Conservation (phyloP, 495 filamentous ascomycete species). For the Penicillium egyptiacum region DNA sequence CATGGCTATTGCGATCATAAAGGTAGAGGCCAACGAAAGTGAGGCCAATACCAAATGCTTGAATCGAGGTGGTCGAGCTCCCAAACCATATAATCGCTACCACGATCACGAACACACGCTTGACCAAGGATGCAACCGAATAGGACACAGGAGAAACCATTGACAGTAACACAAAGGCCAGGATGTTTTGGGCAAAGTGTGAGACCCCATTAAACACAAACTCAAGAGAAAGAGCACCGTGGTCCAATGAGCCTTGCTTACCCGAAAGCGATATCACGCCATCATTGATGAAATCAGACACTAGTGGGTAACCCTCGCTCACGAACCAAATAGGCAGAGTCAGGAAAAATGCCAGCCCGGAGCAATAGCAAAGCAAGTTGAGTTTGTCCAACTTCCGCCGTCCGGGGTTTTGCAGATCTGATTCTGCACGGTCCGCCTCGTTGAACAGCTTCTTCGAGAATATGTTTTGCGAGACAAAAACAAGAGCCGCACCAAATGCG, state of each 20-base stretch:
- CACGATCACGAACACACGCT: constrained; percentile 94
- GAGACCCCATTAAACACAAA: constrained; percentile 97
- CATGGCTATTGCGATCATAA: constrained; percentile 89
- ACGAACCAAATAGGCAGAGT: constrained; percentile 95
- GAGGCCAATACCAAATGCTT: constrained; percentile 80
- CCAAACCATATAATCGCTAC: constrained; percentile 97
- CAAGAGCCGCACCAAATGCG: constrained; percentile 80
- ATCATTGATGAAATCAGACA: constrained; percentile 46
- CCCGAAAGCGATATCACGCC: constrained; percentile 68
- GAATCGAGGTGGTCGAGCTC: constrained; percentile 75
- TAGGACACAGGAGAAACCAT: constrained; percentile 96
- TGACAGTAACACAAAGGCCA: constrained; percentile 88
- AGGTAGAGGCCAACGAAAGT: constrained; percentile 94
- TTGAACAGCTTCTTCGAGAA: constrained; percentile 99
- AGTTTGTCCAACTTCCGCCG: constrained; percentile 88
- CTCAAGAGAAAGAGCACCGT: constrained; percentile 73
- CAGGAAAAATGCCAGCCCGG: constrained; percentile 82
- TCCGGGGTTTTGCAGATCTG: constrained; percentile 57
- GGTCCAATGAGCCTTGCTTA: constrained; percentile 69
- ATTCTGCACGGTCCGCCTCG: constrained; percentile 79
- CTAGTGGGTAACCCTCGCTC: constrained; percentile 75
- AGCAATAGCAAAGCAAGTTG: constrained; percentile 95
- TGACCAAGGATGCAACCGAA: constrained; percentile 91
- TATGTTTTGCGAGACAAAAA: constrained; percentile 99
- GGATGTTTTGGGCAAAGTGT: constrained; percentile 94